Conservation (phyloP, 768 basidiomycete genomes). For the Leucosporidium creatinivorum region DNA sequence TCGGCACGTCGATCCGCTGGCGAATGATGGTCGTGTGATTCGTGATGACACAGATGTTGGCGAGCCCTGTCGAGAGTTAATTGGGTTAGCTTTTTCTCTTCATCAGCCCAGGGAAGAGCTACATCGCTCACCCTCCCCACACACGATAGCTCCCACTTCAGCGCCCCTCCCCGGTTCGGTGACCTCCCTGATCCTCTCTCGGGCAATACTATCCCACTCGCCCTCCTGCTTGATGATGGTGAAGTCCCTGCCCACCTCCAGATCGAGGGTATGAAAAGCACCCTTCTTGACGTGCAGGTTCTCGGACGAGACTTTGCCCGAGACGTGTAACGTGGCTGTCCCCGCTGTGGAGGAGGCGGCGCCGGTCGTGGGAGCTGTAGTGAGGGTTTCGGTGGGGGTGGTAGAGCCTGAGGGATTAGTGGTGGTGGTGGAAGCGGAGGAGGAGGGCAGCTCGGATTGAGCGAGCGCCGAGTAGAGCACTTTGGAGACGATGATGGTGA, state of each 20-base stretch:
- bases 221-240: constrained; percentile 69
- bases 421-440: constrained; percentile 44
- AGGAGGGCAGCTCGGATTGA: constrained; percentile 41
- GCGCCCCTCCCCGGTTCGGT: constrained; percentile 91
- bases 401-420: constrained; percentile 46
- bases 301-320: constrained; percentile 76
- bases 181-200: constrained; percentile 73
- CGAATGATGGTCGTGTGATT: constrained; percentile 94
- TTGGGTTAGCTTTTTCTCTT: too few relatives aligned
- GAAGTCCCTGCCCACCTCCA: constrained; percentile 84
- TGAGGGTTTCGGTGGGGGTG: constrained; percentile 29
- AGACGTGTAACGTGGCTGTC: constrained; percentile 60
- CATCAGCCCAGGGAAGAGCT: too few relatives aligned
- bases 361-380: constrained; percentile 39
- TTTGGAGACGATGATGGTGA: constrained; percentile 72
- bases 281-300: constrained; percentile 85
- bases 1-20: constrained; percentile 76
- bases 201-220: constrained; percentile 87
- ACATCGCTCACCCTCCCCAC: constrained; percentile 65
- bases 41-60: constrained; percentile 87
- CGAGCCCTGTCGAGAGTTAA: too few relatives aligned
- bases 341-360: constrained; percentile 42
- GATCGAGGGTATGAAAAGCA: constrained; percentile 86
- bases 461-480: constrained; percentile 74
- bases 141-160: constrained; percentile 90